Percentiles rank a stretch among this genome's conserved stretches.
Conservation (phyloP, 441 rosid genomes). For the Gossypium schwendimanii region DNA sequence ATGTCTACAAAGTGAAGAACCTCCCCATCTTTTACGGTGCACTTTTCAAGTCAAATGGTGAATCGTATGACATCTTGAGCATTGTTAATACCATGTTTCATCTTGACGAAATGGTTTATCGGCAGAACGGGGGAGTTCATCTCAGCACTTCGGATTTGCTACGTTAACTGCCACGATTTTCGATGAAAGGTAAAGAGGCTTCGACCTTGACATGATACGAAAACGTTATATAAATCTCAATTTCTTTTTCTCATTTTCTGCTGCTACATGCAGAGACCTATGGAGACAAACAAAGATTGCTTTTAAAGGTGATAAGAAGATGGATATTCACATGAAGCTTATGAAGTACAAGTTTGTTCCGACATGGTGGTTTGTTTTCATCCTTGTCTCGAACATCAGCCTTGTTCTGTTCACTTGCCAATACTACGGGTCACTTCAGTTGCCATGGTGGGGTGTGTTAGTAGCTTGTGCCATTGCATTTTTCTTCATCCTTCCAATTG, state of each 20-base stretch:
- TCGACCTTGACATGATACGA: background rate
- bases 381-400: slow-evolving; percentile 39
- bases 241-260: background rate
- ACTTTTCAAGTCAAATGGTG: slow-evolving; percentile 46
- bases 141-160: slow-evolving; percentile 73
- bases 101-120: slow-evolving; percentile 44
- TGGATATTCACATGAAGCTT: slow-evolving; percentile 66
- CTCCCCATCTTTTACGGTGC: slow-evolving; percentile 47
- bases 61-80: slow-evolving; percentile 37
- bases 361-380: slow-evolving; percentile 55
- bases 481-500: slow-evolving; percentile 59
- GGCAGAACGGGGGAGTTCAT: slow-evolving; percentile 38
- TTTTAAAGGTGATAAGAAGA: slow-evolving; percentile 37
- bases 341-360: slow-evolving; percentile 61
- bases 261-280: slow-evolving; percentile 35
- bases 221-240: background rate
- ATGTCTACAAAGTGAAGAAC: slow-evolving; percentile 57
- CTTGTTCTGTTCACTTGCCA: slow-evolving; percentile 39
- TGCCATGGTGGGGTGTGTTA: slow-evolving; percentile 88
- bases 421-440: slow-evolving; percentile 46
- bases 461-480: slow-evolving; percentile 64
- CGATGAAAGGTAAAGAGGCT: slow-evolving; percentile 47
- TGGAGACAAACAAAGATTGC: slow-evolving; percentile 51
- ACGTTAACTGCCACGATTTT: slow-evolving; percentile 55
- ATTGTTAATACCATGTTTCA: slow-evolving; percentile 51